These are phyloP conservation scores for Sanghuangporus baumii DNA, from an alignment of 1,284 basidiomycete genomes.

Conservation along the genomic window DNA sequence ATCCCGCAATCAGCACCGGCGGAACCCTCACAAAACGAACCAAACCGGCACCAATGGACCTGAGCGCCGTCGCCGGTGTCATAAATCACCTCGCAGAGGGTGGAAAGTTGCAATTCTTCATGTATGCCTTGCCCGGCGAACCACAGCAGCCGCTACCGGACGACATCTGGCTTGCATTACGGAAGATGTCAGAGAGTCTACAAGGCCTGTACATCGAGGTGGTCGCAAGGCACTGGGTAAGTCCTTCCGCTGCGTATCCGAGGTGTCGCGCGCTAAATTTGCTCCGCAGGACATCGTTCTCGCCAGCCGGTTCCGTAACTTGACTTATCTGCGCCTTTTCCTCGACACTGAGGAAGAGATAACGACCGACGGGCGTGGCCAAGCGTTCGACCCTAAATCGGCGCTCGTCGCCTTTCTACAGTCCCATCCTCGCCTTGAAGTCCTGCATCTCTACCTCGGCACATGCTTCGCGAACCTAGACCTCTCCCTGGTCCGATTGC, in stretches of 20 bases:
- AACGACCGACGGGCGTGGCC: not conserved
- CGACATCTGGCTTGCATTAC: not conserved
- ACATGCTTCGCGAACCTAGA: not conserved
- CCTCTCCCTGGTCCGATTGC: conserved; percentile 2
- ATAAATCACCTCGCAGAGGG: conserved; percentile 6
- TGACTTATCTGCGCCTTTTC: conserved; percentile 8
- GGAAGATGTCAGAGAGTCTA: conserved; percentile 4
- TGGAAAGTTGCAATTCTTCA: conserved; percentile 9
- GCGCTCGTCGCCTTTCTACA: conserved; percentile 7
- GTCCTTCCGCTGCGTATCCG: not conserved
- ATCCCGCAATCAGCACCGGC: not conserved
- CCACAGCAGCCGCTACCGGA: not conserved
- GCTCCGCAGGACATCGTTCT: conserved; percentile 4
- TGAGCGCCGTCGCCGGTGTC: not conserved
- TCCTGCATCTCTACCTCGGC: conserved; percentile 12
- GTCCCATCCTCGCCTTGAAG: not conserved
- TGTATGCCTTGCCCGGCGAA: conserved; percentile 13
- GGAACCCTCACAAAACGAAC: not conserved
- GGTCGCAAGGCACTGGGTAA: conserved; percentile 4
- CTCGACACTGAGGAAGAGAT: conserved; percentile 6
- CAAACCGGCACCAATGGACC: not conserved
- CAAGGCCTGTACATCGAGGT: conserved; percentile 9
- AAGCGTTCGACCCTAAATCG: not conserved
- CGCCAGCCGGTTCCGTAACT: conserved; percentile 5
- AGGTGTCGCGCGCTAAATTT: not conserved